These are phyloP conservation scores for Aotearoamyces nothofagi DNA, from an alignment of 2,329 filamentous ascomycete species.

Conservation along the genomic window DNA sequence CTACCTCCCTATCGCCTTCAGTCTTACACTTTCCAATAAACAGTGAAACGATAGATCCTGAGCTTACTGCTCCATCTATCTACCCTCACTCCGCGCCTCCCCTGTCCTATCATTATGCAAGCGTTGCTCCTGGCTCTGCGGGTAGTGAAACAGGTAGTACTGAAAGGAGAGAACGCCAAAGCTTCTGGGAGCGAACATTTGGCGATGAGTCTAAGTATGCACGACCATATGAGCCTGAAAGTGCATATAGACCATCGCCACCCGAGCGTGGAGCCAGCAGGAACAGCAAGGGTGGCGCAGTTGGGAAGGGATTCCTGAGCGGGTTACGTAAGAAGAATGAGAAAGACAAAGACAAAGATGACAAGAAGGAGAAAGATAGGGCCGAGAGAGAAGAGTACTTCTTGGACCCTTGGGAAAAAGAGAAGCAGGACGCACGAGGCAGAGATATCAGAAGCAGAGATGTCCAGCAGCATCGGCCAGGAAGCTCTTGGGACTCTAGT, in stretches of 20 bases:
- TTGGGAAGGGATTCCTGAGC: conserved; percentile 16
- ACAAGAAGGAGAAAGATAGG: too few relatives aligned
- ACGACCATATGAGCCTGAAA: conserved; percentile 7
- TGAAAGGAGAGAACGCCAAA: conserved; percentile 15
- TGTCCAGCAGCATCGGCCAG: too few relatives aligned
- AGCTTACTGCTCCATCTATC: conserved; percentile 4
- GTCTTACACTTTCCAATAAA: background rate
- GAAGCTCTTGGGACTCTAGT: too few relatives aligned
- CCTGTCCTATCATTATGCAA: background rate
- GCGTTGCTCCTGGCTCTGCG: conserved; percentile 9
- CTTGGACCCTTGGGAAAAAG: too few relatives aligned
- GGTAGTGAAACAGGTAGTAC: conserved; percentile 10
- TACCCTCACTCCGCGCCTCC: background rate
- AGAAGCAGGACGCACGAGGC: too few relatives aligned
- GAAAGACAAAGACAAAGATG: conserved; percentile 3
- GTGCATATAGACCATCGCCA: conserved; percentile 3
- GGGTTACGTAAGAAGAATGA: conserved; percentile 12
- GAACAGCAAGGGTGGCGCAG: conserved; percentile 13
- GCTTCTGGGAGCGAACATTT: conserved; percentile 19
- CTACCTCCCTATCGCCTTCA: background rate
- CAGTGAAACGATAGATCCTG: conserved; percentile 6
- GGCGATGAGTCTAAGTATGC: conserved; percentile 14
- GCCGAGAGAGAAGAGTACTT: too few relatives aligned
- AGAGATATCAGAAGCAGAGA: too few relatives aligned
- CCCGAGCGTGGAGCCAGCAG: conserved; percentile 15